Evolutionary conservation across 2,329 filamentous ascomycete genomes (phyloP).

Genomic region (Fusarium napiforme): DNA sequence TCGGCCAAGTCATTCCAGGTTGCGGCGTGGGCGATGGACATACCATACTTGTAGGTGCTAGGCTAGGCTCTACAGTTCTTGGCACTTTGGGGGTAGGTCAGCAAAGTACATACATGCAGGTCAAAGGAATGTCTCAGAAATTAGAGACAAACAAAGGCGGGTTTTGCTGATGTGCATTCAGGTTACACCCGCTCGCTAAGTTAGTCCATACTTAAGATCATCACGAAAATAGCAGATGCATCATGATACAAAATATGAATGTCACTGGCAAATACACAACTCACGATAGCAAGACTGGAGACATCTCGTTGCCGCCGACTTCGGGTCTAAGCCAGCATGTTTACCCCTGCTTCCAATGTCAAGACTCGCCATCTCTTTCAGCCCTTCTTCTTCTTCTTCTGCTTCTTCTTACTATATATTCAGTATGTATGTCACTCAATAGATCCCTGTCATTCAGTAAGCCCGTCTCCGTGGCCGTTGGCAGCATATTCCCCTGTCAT

Average conservation of each 20-base stretch:
- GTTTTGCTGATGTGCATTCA: background rate
- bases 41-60: background rate
- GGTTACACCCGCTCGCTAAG: background rate
- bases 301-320: background rate
- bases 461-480: background rate
- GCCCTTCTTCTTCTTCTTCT: background rate
- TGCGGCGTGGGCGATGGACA: slow-evolving; percentile 50
- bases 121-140: background rate
- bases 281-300: background rate
- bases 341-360: slow-evolving; percentile 8
- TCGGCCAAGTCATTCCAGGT: slow-evolving; percentile 64
- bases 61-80: slow-evolving; percentile 2
- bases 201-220: background rate
- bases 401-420: background rate
- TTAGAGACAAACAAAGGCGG: background rate
- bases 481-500: background rate
- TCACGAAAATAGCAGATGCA: background rate
- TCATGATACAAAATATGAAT: background rate
- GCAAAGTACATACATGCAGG: too few species aligned
- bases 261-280: background rate
- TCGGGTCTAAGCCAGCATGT: background rate
- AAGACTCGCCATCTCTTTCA: slow-evolving; percentile 11
- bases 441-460: background rate
- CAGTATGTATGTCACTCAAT: slow-evolving; percentile 4
- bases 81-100: background rate